These are phyloP conservation scores for Wickerhamiella kurtzmanii DNA, from an alignment of 805 yeast species.

Conservation along the genomic window DNA sequence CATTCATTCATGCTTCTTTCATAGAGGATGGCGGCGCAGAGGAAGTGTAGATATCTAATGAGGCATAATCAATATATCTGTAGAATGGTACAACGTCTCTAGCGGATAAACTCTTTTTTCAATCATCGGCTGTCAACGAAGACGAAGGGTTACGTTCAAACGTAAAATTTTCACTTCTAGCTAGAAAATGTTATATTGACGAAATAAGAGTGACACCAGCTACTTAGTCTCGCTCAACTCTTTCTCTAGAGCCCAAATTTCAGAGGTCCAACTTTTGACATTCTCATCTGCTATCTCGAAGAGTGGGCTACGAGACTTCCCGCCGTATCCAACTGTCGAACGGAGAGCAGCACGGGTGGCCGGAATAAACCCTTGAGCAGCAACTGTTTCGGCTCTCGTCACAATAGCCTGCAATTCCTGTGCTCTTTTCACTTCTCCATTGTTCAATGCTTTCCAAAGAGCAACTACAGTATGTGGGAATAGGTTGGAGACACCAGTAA, in stretches of 20 bases:
- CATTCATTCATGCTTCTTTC: no score
- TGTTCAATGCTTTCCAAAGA: neutral
- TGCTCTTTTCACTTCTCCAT: neutral
- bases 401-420: neutral
- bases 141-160: no score
- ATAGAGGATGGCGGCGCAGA: no score
- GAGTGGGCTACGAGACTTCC: neutral
- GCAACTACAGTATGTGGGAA: neutral
- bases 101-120: no score
- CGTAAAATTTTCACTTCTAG: no score
- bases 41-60: no score
- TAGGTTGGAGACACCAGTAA: neutral
- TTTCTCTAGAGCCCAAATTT: neutral
- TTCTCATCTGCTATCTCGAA: slow-evolving; percentile 25
- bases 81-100: no score
- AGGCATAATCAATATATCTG: no score
- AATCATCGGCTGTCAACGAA: no score
- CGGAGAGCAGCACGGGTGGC: neutral
- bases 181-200: no score
- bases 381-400: neutral
- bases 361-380: neutral
- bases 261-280: slow-evolving; percentile 23
- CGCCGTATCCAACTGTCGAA: neutral
- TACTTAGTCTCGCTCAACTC: neutral
- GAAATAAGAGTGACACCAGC: no score